Conservation (phyloP, 768 basidiomycete genomes). For the Lactifluus piperatus region DNA sequence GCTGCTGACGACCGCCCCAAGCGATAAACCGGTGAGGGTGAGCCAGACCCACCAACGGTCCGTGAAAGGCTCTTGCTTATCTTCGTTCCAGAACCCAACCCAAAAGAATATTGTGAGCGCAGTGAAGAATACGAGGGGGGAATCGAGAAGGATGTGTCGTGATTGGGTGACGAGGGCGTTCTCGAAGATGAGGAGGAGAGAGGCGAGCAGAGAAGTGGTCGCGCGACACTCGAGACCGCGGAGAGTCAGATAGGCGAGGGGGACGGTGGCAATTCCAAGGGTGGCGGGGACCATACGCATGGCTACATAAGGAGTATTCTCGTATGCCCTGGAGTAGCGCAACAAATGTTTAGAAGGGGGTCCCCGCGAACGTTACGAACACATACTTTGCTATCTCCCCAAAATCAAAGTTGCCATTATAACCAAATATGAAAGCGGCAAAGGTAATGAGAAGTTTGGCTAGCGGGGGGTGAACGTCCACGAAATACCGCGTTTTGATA, state of each 20-base stretch:
- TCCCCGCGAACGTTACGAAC: background rate
- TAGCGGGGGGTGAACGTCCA: slow-evolving; percentile 95
- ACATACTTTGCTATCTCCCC: slow-evolving; percentile 94
- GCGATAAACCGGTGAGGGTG: slow-evolving; percentile 71
- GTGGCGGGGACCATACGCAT: slow-evolving; percentile 95
- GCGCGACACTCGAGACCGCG: slow-evolving; percentile 88
- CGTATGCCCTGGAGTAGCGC: slow-evolving; percentile 53
- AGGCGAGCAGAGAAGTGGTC: slow-evolving; percentile 84
- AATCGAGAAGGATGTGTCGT: slow-evolving; percentile 93
- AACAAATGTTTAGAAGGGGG: background rate
- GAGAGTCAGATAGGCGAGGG: slow-evolving; percentile 87
- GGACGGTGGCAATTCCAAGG: slow-evolving; percentile 84
- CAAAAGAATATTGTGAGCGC: slow-evolving; percentile 82
- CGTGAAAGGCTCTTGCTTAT: slow-evolving; percentile 77
- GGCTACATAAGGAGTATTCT: slow-evolving; percentile 85
- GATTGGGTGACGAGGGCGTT: slow-evolving; percentile 95
- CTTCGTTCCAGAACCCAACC: slow-evolving; percentile 86
- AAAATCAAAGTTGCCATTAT: slow-evolving; percentile 91
- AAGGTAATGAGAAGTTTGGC: slow-evolving; percentile 94
- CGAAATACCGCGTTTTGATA: slow-evolving; percentile 85
- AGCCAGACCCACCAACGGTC: slow-evolving; percentile 92
- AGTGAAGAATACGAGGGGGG: slow-evolving; percentile 97
- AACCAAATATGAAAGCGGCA: slow-evolving; percentile 80
- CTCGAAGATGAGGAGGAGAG: slow-evolving; percentile 91
- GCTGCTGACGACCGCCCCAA: slow-evolving; percentile 89